phyloP scores from a whole-genome alignment of 371 early-diverging fungal genomes.

The Lichtheimia ornata region DNA sequence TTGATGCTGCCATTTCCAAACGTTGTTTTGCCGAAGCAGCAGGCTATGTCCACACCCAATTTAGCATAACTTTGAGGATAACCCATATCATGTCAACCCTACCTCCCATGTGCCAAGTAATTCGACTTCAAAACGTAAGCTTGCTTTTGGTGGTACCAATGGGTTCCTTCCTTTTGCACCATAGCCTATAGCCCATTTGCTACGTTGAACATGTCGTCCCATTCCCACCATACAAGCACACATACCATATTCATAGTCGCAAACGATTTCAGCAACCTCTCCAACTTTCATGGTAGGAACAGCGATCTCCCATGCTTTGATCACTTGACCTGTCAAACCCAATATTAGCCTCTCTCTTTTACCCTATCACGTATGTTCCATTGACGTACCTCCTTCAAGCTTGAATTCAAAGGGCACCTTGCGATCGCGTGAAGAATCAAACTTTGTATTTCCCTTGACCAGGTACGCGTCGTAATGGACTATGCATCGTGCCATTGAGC shows the following conservation, averaged over 20 bases:
- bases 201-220: neutral
- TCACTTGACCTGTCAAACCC: constrained; percentile 44
- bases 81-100: neutral
- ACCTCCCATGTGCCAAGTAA: constrained; percentile 55
- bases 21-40: constrained; percentile 29
- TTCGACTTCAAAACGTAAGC: constrained; percentile 58
- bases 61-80: too few relatives aligned
- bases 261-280: constrained; percentile 53
- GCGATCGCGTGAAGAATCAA: constrained; percentile 42
- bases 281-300: constrained; percentile 64
- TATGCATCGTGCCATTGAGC: constrained; percentile 7
- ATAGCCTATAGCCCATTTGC: constrained; percentile 39
- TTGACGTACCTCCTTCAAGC: constrained; percentile 12
- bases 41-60: neutral
- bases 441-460: constrained; percentile 18
- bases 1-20: constrained; percentile 40
- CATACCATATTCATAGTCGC: constrained; percentile 60
- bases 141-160: constrained; percentile 54
- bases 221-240: neutral
- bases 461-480: constrained; percentile 41
- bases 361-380: neutral
- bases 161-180: constrained; percentile 55
- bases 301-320: constrained; percentile 62
- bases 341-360: neutral
- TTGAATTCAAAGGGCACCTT: constrained; percentile 12